These are phyloP conservation scores for Geranomyces michiganensis DNA, from an alignment of 192 early-diverging fungal species.

Conservation along the genomic window DNA sequence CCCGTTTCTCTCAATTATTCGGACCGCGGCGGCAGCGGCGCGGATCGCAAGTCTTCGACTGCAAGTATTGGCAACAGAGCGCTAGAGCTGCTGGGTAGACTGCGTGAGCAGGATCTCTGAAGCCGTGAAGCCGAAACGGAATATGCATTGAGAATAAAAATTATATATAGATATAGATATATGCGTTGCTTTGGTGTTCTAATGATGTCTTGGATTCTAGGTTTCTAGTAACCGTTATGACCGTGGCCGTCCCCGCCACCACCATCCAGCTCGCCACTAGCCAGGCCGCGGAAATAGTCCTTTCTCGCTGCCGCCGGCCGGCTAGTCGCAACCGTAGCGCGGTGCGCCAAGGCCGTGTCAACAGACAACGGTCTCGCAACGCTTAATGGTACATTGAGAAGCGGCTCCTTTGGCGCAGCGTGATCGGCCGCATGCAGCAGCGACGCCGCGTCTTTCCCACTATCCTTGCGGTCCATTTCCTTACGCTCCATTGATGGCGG, in stretches of 20 bases:
- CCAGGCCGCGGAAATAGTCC: slow-evolving; percentile 13
- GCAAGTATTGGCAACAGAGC: slow-evolving; percentile 33
- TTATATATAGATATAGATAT: neutral
- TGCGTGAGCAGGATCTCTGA: slow-evolving; percentile 20
- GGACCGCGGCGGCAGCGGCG: neutral
- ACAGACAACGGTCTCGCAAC: slow-evolving; percentile 7
- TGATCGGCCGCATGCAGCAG: neutral
- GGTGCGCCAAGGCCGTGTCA: slow-evolving; percentile 3
- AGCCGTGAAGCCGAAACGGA: too few relatives aligned
- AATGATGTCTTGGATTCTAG: too few relatives aligned
- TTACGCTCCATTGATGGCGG: neutral
- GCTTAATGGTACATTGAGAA: neutral
- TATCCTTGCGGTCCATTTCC: neutral
- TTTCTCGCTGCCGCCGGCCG: neutral
- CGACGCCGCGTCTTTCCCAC: slow-evolving; percentile 4
- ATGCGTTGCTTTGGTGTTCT: neutral
- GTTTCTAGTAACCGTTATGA: slow-evolving; percentile 14
- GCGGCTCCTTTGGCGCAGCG: slow-evolving; percentile 9
- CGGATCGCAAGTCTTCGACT: slow-evolving; percentile 26
- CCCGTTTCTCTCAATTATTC: neutral
- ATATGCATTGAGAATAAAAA: neutral
- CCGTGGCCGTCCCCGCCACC: neutral
- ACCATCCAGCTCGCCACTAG: slow-evolving; percentile 11
- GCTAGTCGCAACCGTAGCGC: neutral
- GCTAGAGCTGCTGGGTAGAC: slow-evolving; percentile 23